A percentile compares a stretch with the other conserved stretches of the same genome.
These are phyloP conservation scores for Lactifluus pinguis DNA, from an alignment of 768 basidiomycete species.

Conservation along the genomic window DNA sequence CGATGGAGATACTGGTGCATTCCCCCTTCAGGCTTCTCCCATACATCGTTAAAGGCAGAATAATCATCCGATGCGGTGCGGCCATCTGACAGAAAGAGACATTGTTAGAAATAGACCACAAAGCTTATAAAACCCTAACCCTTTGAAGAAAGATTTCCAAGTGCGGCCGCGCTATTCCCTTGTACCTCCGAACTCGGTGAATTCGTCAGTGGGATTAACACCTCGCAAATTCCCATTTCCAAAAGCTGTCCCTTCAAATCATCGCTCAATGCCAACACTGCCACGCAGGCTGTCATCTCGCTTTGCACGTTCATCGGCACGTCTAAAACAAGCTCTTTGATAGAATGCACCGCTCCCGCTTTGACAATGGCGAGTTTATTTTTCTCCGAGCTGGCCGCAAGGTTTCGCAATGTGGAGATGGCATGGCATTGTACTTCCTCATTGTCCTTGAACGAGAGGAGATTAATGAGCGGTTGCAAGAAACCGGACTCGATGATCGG, in stretches of 20 bases:
- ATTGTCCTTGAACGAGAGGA: slow-evolving; percentile 97
- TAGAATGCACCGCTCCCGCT: slow-evolving; percentile 92
- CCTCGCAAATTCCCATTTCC: slow-evolving; percentile 98
- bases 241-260: slow-evolving; percentile 93
- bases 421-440: slow-evolving; percentile 99
- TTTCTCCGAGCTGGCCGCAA: slow-evolving; percentile 95
- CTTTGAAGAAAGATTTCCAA: slow-evolving; percentile 96
- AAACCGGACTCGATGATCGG: slow-evolving; percentile 99
- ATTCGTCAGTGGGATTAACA: slow-evolving; percentile 92
- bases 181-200: slow-evolving; percentile 97
- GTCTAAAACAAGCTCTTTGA: slow-evolving; percentile 91
- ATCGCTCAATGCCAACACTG: slow-evolving; percentile 91
- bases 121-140: slow-evolving; percentile 36
- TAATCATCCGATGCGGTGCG: slow-evolving; percentile 79
- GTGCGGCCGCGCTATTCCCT: slow-evolving; percentile 94
- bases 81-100: slow-evolving; percentile 43
- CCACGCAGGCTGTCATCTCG: slow-evolving; percentile 99
- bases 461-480: slow-evolving; percentile 88
- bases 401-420: slow-evolving; percentile 91
- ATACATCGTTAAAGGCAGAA: slow-evolving; percentile 93
- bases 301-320: slow-evolving; percentile 97
- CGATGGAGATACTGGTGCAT: slow-evolving; percentile 92
- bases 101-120: not conserved
- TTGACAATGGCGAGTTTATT: slow-evolving; percentile 98
- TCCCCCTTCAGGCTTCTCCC: slow-evolving; percentile 96